Percentiles rank a stretch among this genome's conserved stretches.
Conservation (phyloP, 257 asterid genomes). For the Schizonepeta tenuifolia region DNA sequence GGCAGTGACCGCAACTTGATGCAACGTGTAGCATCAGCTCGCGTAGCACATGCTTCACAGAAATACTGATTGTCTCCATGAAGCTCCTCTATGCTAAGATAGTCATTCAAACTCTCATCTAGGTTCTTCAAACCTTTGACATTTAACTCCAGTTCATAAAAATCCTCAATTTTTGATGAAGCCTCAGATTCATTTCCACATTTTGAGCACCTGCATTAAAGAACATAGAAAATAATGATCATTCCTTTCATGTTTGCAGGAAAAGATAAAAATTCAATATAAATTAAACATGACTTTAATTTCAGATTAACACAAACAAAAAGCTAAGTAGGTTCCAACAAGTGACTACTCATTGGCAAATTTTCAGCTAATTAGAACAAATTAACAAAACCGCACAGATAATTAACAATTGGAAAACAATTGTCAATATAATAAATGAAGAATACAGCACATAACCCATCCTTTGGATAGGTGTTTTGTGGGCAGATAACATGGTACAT, state of each 20-base stretch:
- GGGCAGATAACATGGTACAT: constrained; percentile 8
- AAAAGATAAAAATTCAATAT: neutral
- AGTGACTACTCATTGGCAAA: neutral
- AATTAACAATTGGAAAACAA: neutral
- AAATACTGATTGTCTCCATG: constrained; percentile 93
- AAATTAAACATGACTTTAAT: neutral
- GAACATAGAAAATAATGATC: constrained; percentile 21
- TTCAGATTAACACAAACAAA: neutral
- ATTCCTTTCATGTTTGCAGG: constrained; percentile 24
- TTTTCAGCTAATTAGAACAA: constrained; percentile 8
- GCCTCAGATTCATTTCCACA: constrained; percentile 97
- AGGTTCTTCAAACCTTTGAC: constrained; percentile 89
- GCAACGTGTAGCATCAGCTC: constrained; percentile 96
- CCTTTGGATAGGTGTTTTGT: neutral
- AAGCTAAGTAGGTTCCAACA: neutral
- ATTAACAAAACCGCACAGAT: constrained; percentile 2
- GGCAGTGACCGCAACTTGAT: constrained; percentile 94
- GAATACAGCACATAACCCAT: neutral
- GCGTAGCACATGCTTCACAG: constrained; percentile 81
- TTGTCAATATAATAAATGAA: neutral
- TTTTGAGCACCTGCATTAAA: constrained; percentile 70
- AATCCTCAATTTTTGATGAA: constrained; percentile 90
- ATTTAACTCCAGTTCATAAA: constrained; percentile 95
- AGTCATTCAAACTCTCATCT: constrained; percentile 88
- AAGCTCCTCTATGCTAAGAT: constrained; percentile 90